A percentile compares a stretch with the other conserved stretches of the same genome.
These are phyloP conservation scores for Eucalyptus erythrocorys DNA, from an alignment of 345 rosid genomes.

Conservation along the genomic window DNA sequence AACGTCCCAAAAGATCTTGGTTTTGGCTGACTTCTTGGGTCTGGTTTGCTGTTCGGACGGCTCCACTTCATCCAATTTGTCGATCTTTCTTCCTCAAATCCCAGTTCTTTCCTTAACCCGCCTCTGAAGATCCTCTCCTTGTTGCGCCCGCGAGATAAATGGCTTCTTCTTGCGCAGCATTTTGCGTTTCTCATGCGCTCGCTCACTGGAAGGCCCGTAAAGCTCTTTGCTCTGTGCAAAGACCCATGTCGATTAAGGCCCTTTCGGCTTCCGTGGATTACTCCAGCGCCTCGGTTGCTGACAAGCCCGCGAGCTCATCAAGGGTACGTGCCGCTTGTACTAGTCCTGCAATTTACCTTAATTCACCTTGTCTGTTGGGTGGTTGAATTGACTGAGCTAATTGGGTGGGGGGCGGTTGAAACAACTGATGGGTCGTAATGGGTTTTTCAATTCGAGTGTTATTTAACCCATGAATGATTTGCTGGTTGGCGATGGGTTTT, in stretches of 20 bases:
- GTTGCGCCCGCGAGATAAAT: neutral
- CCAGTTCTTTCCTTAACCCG: neutral
- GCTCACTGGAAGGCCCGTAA: slow-evolving; percentile 12
- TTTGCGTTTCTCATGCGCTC: slow-evolving; percentile 19
- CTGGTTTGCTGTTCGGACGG: neutral
- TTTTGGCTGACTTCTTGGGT: neutral
- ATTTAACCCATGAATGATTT: neutral
- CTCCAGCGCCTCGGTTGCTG: slow-evolving; percentile 21
- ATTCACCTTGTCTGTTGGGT: neutral
- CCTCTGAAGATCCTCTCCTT: neutral
- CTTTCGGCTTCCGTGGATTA: slow-evolving; percentile 38
- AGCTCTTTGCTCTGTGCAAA: slow-evolving; percentile 13
- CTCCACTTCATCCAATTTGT: slow-evolving; percentile 5
- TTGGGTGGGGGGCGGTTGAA: neutral
- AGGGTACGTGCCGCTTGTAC: slow-evolving; percentile 24
- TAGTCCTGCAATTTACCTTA: neutral
- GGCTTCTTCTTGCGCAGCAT: slow-evolving; percentile 20
- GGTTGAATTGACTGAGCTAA: neutral
- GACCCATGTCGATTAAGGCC: slow-evolving; percentile 49
- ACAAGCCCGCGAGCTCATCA: slow-evolving; percentile 18
- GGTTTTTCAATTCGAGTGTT: neutral
- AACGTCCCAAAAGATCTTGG: neutral
- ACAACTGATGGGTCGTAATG: neutral
- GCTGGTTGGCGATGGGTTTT: neutral
- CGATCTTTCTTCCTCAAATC: neutral